Percentiles rank a stretch among this genome's conserved stretches.
Evolutionary conservation across 495 filamentous ascomycete species (phyloP).

Genomic region (Endocarpon pusillum): DNA sequence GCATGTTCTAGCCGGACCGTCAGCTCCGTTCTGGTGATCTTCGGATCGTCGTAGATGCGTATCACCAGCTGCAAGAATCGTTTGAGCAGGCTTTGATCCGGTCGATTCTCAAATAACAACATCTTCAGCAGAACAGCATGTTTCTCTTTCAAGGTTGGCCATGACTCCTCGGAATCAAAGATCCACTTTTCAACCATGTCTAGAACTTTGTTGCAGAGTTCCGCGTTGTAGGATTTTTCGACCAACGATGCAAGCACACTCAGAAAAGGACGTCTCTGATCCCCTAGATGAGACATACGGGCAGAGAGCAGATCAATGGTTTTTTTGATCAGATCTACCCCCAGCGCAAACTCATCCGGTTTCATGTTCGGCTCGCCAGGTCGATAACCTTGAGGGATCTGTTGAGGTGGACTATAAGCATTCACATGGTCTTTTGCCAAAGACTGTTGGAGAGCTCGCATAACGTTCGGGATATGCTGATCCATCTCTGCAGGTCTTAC

Average conservation of each 20-base stretch:
- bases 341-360: slow-evolving; percentile 63
- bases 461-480: slow-evolving; percentile 66
- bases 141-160: slow-evolving; percentile 95
- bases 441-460: slow-evolving; percentile 88
- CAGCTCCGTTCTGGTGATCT: slow-evolving; percentile 85
- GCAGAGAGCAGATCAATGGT: slow-evolving; percentile 79
- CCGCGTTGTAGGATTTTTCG: slow-evolving; percentile 74
- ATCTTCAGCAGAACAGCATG: slow-evolving; percentile 95
- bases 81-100: slow-evolving; percentile 65
- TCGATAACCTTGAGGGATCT: slow-evolving; percentile 22
- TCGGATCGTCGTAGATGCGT: slow-evolving; percentile 89
- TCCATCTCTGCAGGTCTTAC: slow-evolving; percentile 74
- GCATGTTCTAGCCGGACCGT: slow-evolving; percentile 94
- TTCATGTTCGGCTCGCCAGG: slow-evolving; percentile 39
- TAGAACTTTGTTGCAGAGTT: slow-evolving; percentile 77
- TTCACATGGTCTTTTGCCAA: slow-evolving; percentile 86
- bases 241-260: slow-evolving; percentile 88
- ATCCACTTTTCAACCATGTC: slow-evolving; percentile 93
- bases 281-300: slow-evolving; percentile 85
- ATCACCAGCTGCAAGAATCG: slow-evolving; percentile 93
- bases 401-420: slow-evolving; percentile 32
- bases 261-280: slow-evolving; percentile 79
- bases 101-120: slow-evolving; percentile 76
- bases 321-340: slow-evolving; percentile 77
- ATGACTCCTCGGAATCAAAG: slow-evolving; percentile 79